These are phyloP conservation scores for Panellus pusillus DNA, from an alignment of 768 basidiomycete species.

Conservation along the genomic window DNA sequence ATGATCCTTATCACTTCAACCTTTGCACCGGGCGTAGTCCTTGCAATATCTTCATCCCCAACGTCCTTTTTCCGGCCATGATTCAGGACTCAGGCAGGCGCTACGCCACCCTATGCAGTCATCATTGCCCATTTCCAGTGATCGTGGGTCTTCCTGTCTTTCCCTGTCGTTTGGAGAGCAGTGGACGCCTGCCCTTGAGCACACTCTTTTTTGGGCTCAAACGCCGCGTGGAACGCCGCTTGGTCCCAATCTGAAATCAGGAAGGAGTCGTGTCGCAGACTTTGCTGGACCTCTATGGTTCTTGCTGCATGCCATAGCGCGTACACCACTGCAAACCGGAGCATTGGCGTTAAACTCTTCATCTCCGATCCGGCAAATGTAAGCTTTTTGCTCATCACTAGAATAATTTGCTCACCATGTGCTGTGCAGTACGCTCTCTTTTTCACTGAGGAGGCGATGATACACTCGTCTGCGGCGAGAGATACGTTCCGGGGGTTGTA, in stretches of 20 bases:
- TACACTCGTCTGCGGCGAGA: conserved; percentile 48
- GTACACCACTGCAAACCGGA: conserved; percentile 50
- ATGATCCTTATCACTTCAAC: conserved; percentile 50
- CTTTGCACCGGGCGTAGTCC: conserved; percentile 53
- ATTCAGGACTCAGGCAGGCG: background rate
- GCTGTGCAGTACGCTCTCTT: conserved; percentile 61
- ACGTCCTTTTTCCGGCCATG: background rate
- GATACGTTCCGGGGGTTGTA: conserved; percentile 77
- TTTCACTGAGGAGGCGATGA: conserved; percentile 70
- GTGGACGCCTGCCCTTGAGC: conserved; percentile 51
- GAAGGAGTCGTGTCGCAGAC: conserved; percentile 68
- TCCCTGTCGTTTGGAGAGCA: conserved; percentile 50
- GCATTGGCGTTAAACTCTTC: conserved; percentile 48
- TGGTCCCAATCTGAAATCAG: conserved; percentile 65
- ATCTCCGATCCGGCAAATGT: conserved; percentile 68
- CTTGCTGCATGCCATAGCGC: conserved; percentile 65
- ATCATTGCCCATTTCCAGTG: conserved; percentile 11
- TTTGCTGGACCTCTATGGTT: conserved; percentile 72
- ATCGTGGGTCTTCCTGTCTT: conserved; percentile 45
- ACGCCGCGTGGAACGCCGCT: conserved; percentile 63
- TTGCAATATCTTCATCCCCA: conserved; percentile 31
- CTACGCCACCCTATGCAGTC: background rate
- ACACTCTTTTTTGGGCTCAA: conserved; percentile 61
- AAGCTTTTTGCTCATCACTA: conserved; percentile 24
- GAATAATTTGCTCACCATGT: conserved; percentile 5